A percentile compares a stretch with the other conserved stretches of the same genome.
These are phyloP conservation scores for Dillenia turbinata DNA, from an alignment of 164 flowering plant genomes.

Conservation along the genomic window DNA sequence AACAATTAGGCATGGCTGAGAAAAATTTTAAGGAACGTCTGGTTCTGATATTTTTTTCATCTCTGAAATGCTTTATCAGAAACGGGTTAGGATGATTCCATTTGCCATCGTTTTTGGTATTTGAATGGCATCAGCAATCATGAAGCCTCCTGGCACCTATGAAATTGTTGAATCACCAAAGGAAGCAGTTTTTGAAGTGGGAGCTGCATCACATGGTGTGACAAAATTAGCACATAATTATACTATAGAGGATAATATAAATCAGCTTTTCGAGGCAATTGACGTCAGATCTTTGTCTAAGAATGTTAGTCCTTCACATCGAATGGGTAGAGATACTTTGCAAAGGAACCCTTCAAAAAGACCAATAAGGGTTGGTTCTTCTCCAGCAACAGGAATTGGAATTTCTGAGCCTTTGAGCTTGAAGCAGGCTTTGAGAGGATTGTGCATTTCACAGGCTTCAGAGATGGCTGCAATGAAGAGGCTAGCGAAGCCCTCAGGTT, in stretches of 20 bases:
- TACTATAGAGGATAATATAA: conserved; percentile 60
- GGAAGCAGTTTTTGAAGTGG: conserved; percentile 7
- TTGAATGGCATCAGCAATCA: conserved; percentile 4
- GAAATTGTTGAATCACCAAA: conserved; percentile 59
- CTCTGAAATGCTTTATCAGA: conserved; percentile 13
- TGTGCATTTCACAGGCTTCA: conserved; percentile 89
- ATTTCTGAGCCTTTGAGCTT: conserved; percentile 64
- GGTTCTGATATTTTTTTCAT: conserved; percentile 10
- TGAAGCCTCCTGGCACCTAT: conserved; percentile 25
- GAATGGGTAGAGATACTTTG: conserved; percentile 22
- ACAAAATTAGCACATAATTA: conserved; percentile 22
- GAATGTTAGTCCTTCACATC: conserved; percentile 20
- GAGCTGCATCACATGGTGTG: conserved; percentile 13
- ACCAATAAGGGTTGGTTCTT: conserved; percentile 52
- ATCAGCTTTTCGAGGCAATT: conserved; percentile 57
- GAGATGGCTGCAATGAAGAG: conserved; percentile 90
- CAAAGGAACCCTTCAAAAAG: conserved; percentile 56
- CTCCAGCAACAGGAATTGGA: conserved; percentile 60
- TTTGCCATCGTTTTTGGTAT: not conserved
- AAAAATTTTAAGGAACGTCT: conserved; percentile 6
- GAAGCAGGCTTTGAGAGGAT: conserved; percentile 88
- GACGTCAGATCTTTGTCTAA: conserved; percentile 32
- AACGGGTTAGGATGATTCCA: conserved; percentile 28
- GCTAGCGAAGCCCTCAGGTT: conserved; percentile 43
- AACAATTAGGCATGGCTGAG: conserved; percentile 13